Percentiles rank a stretch among this genome's conserved stretches.
Conservation (phyloP, 148 eudicot species). For the Rhododendron molle region DNA sequence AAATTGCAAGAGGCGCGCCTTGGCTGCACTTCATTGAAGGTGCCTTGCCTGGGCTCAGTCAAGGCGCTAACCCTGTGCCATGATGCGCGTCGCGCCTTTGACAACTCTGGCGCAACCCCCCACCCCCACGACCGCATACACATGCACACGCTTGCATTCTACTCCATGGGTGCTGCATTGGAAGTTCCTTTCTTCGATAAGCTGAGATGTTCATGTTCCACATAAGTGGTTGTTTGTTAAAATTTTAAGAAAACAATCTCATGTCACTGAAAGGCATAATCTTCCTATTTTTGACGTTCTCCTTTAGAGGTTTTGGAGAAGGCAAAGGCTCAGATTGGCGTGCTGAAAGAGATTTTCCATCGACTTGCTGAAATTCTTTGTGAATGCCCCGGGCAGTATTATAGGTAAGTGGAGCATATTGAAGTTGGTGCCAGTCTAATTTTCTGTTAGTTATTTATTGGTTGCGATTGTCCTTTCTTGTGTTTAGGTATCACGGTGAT, state of each 20-base stretch:
- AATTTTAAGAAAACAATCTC: neutral
- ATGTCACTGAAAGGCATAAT: neutral
- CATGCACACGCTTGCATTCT: neutral
- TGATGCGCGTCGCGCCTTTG: neutral
- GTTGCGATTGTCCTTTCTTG: neutral
- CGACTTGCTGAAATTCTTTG: slow-evolving; percentile 70
- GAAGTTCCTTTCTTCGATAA: neutral
- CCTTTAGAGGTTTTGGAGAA: slow-evolving; percentile 74
- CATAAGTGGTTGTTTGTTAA: neutral
- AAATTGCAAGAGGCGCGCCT: neutral
- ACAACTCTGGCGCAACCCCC: neutral
- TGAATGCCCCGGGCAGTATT: slow-evolving; percentile 87
- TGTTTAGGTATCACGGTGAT: slow-evolving; percentile 78
- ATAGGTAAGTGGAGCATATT: slow-evolving; percentile 46
- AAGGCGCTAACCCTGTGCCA: neutral
- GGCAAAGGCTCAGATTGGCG: slow-evolving; percentile 61
- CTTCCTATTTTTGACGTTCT: neutral
- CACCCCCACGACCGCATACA: neutral
- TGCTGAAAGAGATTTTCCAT: slow-evolving; percentile 52
- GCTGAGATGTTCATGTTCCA: neutral
- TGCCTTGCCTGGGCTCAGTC: neutral
- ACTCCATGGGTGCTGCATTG: neutral
- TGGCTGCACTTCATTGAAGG: neutral
- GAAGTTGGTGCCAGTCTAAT: neutral
- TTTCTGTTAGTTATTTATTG: slow-evolving; percentile 2